Evolutionary conservation across 2,329 filamentous ascomycete genomes (phyloP), one percentile per base, ranked within the genome.

Genomic region (Sarocladium brachiariae): DNA sequence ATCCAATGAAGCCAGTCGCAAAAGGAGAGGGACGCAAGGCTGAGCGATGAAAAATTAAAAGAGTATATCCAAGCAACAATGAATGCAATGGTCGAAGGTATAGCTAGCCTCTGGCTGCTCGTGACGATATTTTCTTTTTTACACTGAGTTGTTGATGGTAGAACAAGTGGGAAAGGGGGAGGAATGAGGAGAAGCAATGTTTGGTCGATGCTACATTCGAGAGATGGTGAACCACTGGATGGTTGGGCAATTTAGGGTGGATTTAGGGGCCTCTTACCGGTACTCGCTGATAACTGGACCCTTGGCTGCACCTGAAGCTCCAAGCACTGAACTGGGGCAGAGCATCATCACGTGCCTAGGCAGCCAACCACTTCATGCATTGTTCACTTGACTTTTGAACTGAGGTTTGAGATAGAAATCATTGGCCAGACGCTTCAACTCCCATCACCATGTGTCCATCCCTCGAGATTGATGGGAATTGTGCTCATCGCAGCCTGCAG

Each of bases 131-230:
- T 14, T n/a, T 21, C 16, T 33, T 24, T n/a, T 47, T 24, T 31
- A 13, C 7, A 30, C 13, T 30, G n/a, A 4, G 27, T 47, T 24
- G 24, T 47, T 21, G 13, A 30, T 16, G 33, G 27, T 30, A n/a
- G 21, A 47, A n/a, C n/a, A 45, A 21, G 6, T 47, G 4, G 14
- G 21, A 47, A 47, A 47, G 43, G 43, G 43, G 43, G 27, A 43
- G 39, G 39, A 27, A 47, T 33, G n/a, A 30, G n/a, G n/a, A 47
- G 27, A 33, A 14, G 25, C 25, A 47, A 31, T 24, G 31, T 47
- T 47, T 24, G 43, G 24, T 33, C 27, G 43, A 47, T 31, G 43
- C 23, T 43, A 23, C 11, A 14, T 31, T 8, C 21, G 43, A 47
- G 43, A 18, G 14, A 21, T 33, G 43, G 43, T 33, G 39, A 43